These are phyloP conservation scores for Skeletonema marinoi DNA, from an alignment of 108 stramenopile species.

Conservation along the genomic window DNA sequence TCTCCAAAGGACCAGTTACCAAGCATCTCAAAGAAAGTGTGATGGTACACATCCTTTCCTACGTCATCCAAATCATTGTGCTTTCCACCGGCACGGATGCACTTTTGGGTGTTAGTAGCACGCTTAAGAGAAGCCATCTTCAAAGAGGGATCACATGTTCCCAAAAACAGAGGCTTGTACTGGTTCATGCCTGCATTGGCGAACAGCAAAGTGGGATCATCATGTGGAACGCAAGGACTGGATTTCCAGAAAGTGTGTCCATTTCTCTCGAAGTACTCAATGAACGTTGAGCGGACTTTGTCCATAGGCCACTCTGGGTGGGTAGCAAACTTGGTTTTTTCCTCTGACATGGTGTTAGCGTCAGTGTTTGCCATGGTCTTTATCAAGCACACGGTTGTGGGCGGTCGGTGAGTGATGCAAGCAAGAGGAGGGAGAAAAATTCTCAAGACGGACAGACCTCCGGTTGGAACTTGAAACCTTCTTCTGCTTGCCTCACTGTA, in stretches of 20 bases:
- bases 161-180: slow-evolving; percentile 98
- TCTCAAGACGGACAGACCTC: not conserved
- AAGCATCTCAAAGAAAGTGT: slow-evolving; percentile 99
- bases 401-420: not conserved
- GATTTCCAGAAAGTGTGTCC: slow-evolving; percentile 88
- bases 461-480: not conserved
- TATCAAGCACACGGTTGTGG: not conserved
- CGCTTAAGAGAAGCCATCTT: slow-evolving; percentile 86
- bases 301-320: slow-evolving; percentile 91
- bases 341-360: slow-evolving; percentile 17
- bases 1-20: slow-evolving; percentile 99
- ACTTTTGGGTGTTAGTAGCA: slow-evolving; percentile 98
- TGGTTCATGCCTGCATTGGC: slow-evolving; percentile 99
- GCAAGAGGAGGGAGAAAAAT: too few species aligned
- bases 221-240: slow-evolving; percentile 97
- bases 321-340: slow-evolving; percentile 31
- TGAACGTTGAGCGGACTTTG: slow-evolving; percentile 95
- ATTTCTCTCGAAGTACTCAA: slow-evolving; percentile 91
- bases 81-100: slow-evolving; percentile 99
- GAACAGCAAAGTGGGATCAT: slow-evolving; percentile 99
- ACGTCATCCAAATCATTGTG: slow-evolving; percentile 99
- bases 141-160: slow-evolving; percentile 92
- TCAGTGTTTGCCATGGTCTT: not conserved
- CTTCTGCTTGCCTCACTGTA: too few species aligned
- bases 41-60: slow-evolving; percentile 99